phyloP scores from a whole-genome alignment of 192 early-diverging fungal genomes.

The Oehlia diaphana region DNA sequence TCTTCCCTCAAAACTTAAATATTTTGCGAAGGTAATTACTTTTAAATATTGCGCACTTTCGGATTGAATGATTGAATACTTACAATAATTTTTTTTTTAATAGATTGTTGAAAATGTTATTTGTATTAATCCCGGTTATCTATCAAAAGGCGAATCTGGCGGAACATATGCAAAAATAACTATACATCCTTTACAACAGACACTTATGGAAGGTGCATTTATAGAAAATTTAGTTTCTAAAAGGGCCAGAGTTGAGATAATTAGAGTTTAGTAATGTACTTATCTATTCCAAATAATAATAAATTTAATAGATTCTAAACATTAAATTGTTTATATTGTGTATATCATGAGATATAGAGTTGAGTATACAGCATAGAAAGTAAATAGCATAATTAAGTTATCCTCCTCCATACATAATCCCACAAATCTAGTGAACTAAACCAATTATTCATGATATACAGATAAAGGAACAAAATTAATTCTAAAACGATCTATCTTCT shows the following conservation, averaged over 20 bases:
- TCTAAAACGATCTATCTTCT: too few species aligned
- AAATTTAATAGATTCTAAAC: too few species aligned
- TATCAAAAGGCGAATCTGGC: constrained; percentile 66
- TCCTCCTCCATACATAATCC: too few species aligned
- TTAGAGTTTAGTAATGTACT: neutral
- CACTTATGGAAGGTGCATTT: constrained; percentile 12
- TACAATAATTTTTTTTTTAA: neutral
- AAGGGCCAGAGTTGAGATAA: constrained; percentile 6
- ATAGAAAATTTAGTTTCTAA: neutral
- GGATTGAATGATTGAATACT: too few species aligned
- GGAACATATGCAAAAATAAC: constrained; percentile 81
- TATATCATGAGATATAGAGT: too few species aligned
- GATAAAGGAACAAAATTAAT: too few species aligned
- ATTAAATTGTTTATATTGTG: too few species aligned
- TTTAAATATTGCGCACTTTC: neutral
- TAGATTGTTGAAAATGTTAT: constrained; percentile 70
- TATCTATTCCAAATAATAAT: too few species aligned
- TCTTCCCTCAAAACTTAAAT: constrained; percentile 69
- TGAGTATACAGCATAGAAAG: too few species aligned
- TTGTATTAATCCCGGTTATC: constrained; percentile 82
- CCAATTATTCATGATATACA: too few species aligned
- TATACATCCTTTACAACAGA: constrained; percentile 59
- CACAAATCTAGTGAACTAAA: too few species aligned
- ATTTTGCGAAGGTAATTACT: constrained; percentile 59
- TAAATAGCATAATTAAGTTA: too few species aligned